Conservation (phyloP, 176 grass and related monocot genomes). For the Oropetium thomaeum region DNA sequence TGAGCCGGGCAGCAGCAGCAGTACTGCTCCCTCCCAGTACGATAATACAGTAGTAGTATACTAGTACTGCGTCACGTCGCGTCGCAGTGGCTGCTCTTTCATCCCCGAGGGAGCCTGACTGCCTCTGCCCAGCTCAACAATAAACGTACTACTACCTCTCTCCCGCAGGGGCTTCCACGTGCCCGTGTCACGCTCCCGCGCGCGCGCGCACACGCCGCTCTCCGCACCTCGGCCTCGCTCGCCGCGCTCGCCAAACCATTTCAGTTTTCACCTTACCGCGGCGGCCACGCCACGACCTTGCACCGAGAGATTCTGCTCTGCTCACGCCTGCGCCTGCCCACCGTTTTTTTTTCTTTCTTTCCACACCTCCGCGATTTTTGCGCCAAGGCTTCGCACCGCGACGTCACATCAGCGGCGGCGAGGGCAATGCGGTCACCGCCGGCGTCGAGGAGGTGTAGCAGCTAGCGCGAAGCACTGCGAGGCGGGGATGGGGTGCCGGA, state of each 20-base stretch:
- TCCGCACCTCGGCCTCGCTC: neutral
- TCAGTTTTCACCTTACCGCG: neutral
- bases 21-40: neutral
- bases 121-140: neutral
- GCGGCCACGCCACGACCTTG: neutral
- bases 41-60: too few species aligned
- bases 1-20: too few species aligned
- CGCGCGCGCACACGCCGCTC: neutral
- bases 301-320: neutral
- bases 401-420: neutral
- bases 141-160: slow-evolving; percentile 38
- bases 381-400: neutral
- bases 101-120: too few species aligned
- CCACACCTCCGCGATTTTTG: neutral
- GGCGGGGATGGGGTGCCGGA: slow-evolving; percentile 61
- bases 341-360: neutral
- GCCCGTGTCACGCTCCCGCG: slow-evolving; percentile 36
- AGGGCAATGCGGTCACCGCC: slow-evolving; percentile 31
- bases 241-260: slow-evolving; percentile 3
- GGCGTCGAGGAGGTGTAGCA: slow-evolving; percentile 2
- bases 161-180: slow-evolving; percentile 36
- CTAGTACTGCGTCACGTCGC: neutral
- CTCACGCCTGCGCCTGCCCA: neutral
- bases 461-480: neutral
- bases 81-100: neutral